phyloP scores from a whole-genome alignment of 2,329 filamentous ascomycete species.

The Botrytis medusae region DNA sequence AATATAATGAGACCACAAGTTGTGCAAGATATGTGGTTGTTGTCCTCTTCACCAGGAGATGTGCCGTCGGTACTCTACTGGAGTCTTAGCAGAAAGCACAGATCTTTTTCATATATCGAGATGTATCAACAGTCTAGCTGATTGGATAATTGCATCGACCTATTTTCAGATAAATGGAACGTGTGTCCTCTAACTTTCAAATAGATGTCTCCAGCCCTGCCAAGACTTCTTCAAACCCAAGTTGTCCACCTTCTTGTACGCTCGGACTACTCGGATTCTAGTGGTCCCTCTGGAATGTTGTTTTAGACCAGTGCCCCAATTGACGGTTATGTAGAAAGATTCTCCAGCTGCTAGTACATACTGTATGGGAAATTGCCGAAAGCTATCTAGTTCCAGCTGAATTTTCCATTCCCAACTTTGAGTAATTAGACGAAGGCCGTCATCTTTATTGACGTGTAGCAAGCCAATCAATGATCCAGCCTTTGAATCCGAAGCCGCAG shows the following conservation, averaged over 20 bases:
- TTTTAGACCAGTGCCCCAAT: not conserved
- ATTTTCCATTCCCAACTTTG: not conserved
- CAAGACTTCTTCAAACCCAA: not conserved
- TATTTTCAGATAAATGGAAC: not conserved
- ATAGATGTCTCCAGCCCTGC: not conserved
- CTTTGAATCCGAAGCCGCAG: not conserved
- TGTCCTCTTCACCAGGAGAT: not conserved
- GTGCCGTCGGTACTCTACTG: not conserved
- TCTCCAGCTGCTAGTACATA: not conserved
- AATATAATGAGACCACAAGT: not conserved
- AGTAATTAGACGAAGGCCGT: not conserved
- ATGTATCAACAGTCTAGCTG: not conserved
- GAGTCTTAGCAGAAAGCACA: not conserved
- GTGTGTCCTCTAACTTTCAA: not conserved
- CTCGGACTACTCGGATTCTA: not conserved
- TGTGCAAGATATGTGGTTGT: too few species aligned
- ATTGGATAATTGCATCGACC: not conserved
- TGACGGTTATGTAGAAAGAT: not conserved
- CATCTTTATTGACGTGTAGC: not conserved
- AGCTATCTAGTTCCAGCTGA: not conserved
- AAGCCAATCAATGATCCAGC: not conserved
- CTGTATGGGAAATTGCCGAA: not conserved
- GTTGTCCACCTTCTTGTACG: not conserved
- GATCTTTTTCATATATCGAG: not conserved
- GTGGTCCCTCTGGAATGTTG: not conserved